Base-by-base conservation (phyloP, 1,284 basidiomycete species). In the Kalmanozyma brasiliensis region DNA sequence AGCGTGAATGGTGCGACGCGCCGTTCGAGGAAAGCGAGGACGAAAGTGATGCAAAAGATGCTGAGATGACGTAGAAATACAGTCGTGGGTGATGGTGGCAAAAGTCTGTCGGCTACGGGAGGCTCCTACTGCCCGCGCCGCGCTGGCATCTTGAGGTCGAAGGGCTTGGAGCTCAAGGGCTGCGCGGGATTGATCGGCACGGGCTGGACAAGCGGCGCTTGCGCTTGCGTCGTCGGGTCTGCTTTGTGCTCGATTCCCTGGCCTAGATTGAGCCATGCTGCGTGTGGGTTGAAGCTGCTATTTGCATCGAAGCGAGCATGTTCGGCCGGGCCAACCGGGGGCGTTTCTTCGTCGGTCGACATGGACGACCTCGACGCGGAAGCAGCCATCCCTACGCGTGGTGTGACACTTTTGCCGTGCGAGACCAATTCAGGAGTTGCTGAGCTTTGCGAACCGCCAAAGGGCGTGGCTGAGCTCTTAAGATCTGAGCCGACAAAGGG, bases 261-360 rank as follows among this genome's bases (percentile, higher is more conserved):
- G 5, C 19, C 37, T 14, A 45, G 26, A 40, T 37, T 16, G 22
- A 58, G 42, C 45, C 51, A 52, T 16, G 55, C 20, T 8, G 55
- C 32, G 29, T 19, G 37, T 4, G 51, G 10, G 10, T 47, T 45
- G 26, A 29, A 11, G 26, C 26, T 11, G 26, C 26, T 29, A 5
- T 23, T 43, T 58, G 17, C 6, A 38, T 9, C 22, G n/a, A n/a
- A n/a, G n/a, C n/a, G n/a, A n/a, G n/a, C n/a, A n/a, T n/a, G n/a
- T n/a, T n/a, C n/a, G n/a, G n/a, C n/a, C n/a, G n/a, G n/a, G n/a
- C 24, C 34, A 13, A 6, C 42, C 11, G 58, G 51, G 4, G 60
- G 60, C 5, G 55, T 69, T 22, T 69, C 60, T 36, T 59, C 56
- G 16, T 69, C 66, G 4, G 66, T 63, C 35, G 66, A 69, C 20